Base-by-base conservation (phyloP, 75 land plant genomes). In the Cunninghamia lanceolata region DNA sequence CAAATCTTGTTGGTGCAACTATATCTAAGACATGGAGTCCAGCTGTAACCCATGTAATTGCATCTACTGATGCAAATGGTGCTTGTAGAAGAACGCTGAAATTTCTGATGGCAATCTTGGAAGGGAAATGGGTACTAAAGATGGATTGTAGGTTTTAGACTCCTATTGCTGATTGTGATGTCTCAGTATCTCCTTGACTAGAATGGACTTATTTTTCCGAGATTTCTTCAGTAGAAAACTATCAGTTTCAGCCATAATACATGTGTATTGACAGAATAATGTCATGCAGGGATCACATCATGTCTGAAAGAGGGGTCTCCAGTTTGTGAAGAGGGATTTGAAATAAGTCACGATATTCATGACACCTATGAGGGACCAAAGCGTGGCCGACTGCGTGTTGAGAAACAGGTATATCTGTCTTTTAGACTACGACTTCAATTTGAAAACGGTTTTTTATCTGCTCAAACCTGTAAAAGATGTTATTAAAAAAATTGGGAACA, bases 11-110 rank as follows among this genome's bases (percentile, higher is more conserved):
- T 82, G 95, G 98, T 63, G 91, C 86, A 21, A 75, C 85, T 39
- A 73, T 94, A 39, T 30, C 85, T 9, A 93, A 92, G 56, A 32
- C 40, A 35, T 97, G 95, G 95, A 89, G 86, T 32, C 87, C 92
- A 68, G 77, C 89, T 70, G 95, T 97, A 11, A 97, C 98, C 30
- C 98, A 97, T 90, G 91, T 97, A 3, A 91, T 97, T 89, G 93
- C 95, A 74, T 88, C 98, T 32, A 93, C 96, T 34, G 93, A 97
- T 90, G 91, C 74, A 40, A 83, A 77, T 82, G 99, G 99, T 84
- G 95, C 94, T 63, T 95, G 93, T 80, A 86, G 86, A 53, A 94
- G 99, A 83, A 97, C 99, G 14, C 53, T 93, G 47, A 96, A 96
- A 86, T 88, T 91, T 83, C 90, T 96, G 86, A 93, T 93, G 95